These are phyloP conservation scores for Naganishia sp. DNA, from an alignment of 1,284 basidiomycete genomes.

Conservation along the genomic window DNA sequence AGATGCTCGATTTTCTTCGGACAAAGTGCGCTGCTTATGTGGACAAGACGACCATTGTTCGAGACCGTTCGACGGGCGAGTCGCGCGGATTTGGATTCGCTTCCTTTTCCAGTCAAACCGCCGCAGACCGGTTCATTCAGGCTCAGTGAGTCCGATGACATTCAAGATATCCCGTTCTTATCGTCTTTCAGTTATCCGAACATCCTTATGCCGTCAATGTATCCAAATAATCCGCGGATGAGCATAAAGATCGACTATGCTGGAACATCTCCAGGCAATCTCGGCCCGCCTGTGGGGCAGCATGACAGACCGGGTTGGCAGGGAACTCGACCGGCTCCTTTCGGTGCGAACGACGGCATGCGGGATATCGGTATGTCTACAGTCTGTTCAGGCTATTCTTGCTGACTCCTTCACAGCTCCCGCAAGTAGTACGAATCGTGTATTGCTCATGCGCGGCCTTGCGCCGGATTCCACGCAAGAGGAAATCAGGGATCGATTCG, in stretches of 20 bases:
- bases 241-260: conserved; percentile 76
- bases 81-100: conserved; percentile 94
- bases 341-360: conserved; percentile 74
- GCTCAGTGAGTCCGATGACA: conserved; percentile 57
- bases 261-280: conserved; percentile 58
- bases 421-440: conserved; percentile 50
- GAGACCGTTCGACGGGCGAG: conserved; percentile 84
- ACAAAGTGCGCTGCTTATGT: conserved; percentile 59
- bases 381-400: background rate
- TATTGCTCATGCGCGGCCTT: conserved; percentile 81
- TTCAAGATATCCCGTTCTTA: too few species aligned
- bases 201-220: conserved; percentile 72
- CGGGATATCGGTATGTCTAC: conserved; percentile 82
- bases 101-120: conserved; percentile 77
- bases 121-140: conserved; percentile 82
- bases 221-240: conserved; percentile 55
- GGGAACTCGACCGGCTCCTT: conserved; percentile 77
- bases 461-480: conserved; percentile 75
- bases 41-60: conserved; percentile 76
- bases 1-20: conserved; percentile 77
- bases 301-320: conserved; percentile 79
- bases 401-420: conserved; percentile 28
- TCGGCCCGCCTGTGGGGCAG: background rate
- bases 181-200: conserved; percentile 63
- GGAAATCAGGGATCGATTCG: conserved; percentile 51